phyloP scores from a whole-genome alignment of 768 basidiomycete species.

The Psilocybe tampanensis region DNA sequence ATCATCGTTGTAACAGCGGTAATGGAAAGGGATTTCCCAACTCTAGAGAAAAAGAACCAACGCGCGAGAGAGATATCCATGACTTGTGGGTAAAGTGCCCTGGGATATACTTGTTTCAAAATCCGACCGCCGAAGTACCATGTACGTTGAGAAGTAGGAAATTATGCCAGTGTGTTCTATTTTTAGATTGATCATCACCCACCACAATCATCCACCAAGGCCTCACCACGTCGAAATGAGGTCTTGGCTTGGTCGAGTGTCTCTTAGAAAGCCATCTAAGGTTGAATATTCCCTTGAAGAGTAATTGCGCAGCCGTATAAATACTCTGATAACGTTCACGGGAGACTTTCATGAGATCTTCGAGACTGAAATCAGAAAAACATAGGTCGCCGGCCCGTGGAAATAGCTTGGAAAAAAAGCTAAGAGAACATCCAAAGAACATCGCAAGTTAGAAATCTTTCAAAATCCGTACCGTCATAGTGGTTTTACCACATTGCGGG shows the following conservation, averaged over 20 bases:
- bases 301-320: neutral
- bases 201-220: neutral
- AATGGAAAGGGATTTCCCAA: neutral
- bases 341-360: neutral
- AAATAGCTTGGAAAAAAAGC: no score
- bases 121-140: conserved; percentile 4
- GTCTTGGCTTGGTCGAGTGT: neutral
- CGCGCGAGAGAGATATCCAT: neutral
- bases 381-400: neutral
- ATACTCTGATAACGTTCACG: neutral
- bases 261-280: neutral
- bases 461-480: neutral
- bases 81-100: neutral
- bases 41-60: neutral
- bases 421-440: no score
- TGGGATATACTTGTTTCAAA: neutral
- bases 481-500: neutral
- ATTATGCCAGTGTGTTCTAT: neutral
- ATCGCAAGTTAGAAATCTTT: no score
- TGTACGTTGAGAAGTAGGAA: neutral
- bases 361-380: neutral
- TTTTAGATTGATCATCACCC: neutral
- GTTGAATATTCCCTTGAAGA: neutral
- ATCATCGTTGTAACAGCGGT: neutral
- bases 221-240: neutral